Evolutionary conservation across 148 eudicot genomes (phyloP).

Genomic region (Rhododendron simsii): DNA sequence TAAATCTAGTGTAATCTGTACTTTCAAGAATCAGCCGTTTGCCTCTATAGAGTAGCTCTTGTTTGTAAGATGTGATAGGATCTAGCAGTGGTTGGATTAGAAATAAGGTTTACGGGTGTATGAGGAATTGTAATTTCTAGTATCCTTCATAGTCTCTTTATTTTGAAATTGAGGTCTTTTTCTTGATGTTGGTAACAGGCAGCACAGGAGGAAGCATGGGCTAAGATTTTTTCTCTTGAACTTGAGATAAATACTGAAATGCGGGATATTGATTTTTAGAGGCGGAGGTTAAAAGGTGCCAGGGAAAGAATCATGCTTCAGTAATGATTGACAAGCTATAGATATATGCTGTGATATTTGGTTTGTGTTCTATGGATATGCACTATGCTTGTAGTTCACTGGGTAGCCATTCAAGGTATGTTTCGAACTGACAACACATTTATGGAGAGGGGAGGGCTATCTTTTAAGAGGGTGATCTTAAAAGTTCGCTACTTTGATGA

Average conservation of each 20-base stretch:
- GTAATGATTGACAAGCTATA: slow-evolving; percentile 34
- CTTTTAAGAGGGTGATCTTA: not conserved
- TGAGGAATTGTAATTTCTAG: not conserved
- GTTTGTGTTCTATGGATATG: not conserved
- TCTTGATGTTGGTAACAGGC: slow-evolving; percentile 83
- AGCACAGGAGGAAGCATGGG: slow-evolving; percentile 99
- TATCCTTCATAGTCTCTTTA: not conserved
- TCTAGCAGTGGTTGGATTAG: not conserved
- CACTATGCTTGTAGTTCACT: not conserved
- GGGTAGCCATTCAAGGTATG: not conserved
- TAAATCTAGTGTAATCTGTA: not conserved
- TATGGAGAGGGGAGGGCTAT: not conserved
- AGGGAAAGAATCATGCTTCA: slow-evolving; percentile 93
- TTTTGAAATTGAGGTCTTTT: slow-evolving; percentile 27
- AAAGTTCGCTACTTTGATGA: not conserved
- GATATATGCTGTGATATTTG: not conserved
- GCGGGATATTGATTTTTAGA: slow-evolving; percentile 89
- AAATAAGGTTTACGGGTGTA: not conserved
- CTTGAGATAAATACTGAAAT: slow-evolving; percentile 86
- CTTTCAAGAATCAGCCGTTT: not conserved
- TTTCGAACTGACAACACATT: not conserved
- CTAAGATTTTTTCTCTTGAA: slow-evolving; percentile 88
- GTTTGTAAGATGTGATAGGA: not conserved
- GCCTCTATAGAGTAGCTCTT: not conserved
- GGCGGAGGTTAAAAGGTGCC: slow-evolving; percentile 75